Percentiles rank a stretch among this genome's conserved stretches.
These are phyloP conservation scores for Myxozyma melibiosi DNA, from an alignment of 805 yeast species.

Conservation along the genomic window DNA sequence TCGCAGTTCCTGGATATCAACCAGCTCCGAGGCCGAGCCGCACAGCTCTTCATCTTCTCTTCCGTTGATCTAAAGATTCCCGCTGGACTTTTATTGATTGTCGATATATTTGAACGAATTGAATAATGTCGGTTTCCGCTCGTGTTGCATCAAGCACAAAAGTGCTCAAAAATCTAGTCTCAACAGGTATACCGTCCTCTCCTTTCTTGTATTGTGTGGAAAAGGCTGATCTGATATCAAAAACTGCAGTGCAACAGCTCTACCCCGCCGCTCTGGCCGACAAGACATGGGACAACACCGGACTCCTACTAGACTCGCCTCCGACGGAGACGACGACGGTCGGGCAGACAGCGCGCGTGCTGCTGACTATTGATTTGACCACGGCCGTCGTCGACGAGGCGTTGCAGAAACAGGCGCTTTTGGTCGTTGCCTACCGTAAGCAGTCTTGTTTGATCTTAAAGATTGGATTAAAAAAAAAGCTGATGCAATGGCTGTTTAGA, in stretches of 20 bases:
- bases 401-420: slow-evolving; percentile 48
- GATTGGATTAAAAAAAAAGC: neutral
- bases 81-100: too few relatives aligned
- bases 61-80: too few relatives aligned
- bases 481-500: slow-evolving; percentile 39
- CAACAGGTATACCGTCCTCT: slow-evolving; percentile 14
- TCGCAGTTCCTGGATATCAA: too few relatives aligned
- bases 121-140: neutral
- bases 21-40: too few relatives aligned
- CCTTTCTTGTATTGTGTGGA: neutral
- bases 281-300: slow-evolving; percentile 92
- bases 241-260: slow-evolving; percentile 63
- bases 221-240: neutral
- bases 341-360: slow-evolving; percentile 43
- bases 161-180: slow-evolving; percentile 15
- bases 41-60: too few relatives aligned
- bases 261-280: slow-evolving; percentile 86
- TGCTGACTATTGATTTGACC: slow-evolving; percentile 85
- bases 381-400: slow-evolving; percentile 86
- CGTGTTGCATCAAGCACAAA: slow-evolving; percentile 5
- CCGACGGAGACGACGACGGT: slow-evolving; percentile 34
- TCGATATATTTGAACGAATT: neutral
- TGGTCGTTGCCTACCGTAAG: slow-evolving; percentile 74
- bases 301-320: slow-evolving; percentile 74
- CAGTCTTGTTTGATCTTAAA: neutral